A percentile compares a stretch with the other conserved stretches of the same genome.
phyloP scores from a whole-genome alignment of 495 filamentous ascomycete genomes.

The Usnea hakonensis region DNA sequence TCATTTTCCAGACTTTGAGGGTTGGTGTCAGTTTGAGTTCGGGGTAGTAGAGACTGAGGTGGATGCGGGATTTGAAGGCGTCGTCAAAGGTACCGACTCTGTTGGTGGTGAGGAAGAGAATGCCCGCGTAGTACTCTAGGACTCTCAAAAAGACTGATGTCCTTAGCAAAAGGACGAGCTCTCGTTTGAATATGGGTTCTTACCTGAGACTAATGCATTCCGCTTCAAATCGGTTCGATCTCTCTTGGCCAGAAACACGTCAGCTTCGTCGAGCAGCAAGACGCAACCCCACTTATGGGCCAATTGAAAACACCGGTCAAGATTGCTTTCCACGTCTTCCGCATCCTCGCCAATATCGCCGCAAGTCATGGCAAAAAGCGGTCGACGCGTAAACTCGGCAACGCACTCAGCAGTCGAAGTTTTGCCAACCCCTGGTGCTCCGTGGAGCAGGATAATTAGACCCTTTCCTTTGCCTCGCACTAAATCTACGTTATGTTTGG shows the following conservation, averaged over 20 bases:
- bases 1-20: slow-evolving; percentile 14
- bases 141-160: slow-evolving; percentile 41
- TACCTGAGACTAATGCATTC: slow-evolving; percentile 29
- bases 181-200: background rate
- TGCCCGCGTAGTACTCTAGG: slow-evolving; percentile 49
- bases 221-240: slow-evolving; percentile 33
- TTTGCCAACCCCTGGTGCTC: slow-evolving; percentile 40
- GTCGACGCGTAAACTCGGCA: slow-evolving; percentile 24
- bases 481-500: slow-evolving; percentile 18
- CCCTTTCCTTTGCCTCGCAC: slow-evolving; percentile 34
- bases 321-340: slow-evolving; percentile 34
- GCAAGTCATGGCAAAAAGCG: slow-evolving; percentile 30
- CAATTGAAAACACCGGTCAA: slow-evolving; percentile 35
- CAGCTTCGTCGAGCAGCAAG: slow-evolving; percentile 50
- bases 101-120: slow-evolving; percentile 52
- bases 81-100: slow-evolving; percentile 36
- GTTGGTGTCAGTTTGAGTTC: slow-evolving; percentile 7
- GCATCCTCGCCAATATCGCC: slow-evolving; percentile 35
- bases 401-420: slow-evolving; percentile 33
- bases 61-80: slow-evolving; percentile 43
- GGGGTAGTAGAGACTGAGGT: slow-evolving; percentile 28
- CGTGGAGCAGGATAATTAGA: slow-evolving; percentile 46
- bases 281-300: slow-evolving; percentile 44
- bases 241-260: slow-evolving; percentile 48
- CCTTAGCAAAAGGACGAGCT: background rate